Evolutionary conservation across 768 basidiomycete genomes (phyloP).

Genomic region (Leucosporidium scottii): DNA sequence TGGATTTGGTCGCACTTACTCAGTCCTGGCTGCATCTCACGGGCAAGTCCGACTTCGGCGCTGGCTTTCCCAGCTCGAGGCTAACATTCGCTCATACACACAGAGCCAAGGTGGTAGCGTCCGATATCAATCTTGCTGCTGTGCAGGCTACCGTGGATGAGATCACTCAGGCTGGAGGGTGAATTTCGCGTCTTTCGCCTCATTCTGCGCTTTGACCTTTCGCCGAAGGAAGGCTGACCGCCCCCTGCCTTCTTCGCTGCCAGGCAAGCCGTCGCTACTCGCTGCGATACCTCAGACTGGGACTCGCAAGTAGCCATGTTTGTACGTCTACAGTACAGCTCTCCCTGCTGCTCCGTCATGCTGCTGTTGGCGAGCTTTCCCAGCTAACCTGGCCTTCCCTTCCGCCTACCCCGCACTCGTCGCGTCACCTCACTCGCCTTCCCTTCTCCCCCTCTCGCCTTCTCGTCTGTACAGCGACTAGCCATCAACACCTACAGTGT

Average conservation of each 20-base stretch:
- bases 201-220: no score
- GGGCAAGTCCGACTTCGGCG: slow-evolving; percentile 3
- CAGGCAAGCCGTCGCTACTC: slow-evolving; percentile 2
- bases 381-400: no score
- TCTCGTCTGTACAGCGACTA: background rate
- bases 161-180: slow-evolving; percentile 16
- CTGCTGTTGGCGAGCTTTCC: no score
- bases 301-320: slow-evolving; percentile 24
- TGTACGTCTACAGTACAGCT: background rate
- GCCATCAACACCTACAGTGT: slow-evolving; percentile 13
- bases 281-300: slow-evolving; percentile 19
- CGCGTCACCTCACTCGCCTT: no score
- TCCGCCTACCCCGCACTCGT: no score
- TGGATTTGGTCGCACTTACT: slow-evolving; percentile 13
- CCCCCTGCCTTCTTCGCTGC: no score
- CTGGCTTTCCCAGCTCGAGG: background rate
- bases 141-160: slow-evolving; percentile 12
- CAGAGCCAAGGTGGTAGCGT: slow-evolving; percentile 24
- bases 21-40: background rate
- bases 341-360: background rate
- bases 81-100: no score
- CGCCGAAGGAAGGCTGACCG: no score
- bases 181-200: no score
- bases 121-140: background rate
- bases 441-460: background rate